Conservation (phyloP, 1,284 basidiomycete species). For the Inonotus obliquus region DNA sequence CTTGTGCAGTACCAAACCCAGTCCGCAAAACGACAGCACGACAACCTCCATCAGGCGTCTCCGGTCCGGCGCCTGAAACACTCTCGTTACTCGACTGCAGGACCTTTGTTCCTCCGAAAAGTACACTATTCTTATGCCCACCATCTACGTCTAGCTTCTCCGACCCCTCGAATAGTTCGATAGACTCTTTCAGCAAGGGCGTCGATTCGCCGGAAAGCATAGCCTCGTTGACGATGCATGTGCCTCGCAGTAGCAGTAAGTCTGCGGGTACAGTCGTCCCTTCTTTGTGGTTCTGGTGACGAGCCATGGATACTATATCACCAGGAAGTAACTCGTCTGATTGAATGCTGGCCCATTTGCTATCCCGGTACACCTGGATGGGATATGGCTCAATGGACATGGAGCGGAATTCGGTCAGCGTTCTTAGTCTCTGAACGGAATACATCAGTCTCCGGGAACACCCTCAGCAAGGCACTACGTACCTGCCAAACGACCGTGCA, state of each 20-base stretch:
- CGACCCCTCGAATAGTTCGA: conserved; percentile 73
- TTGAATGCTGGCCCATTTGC: conserved; percentile 75
- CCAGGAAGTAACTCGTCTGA: conserved; percentile 86
- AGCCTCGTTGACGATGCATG: conserved; percentile 94
- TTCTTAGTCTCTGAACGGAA: conserved; percentile 67
- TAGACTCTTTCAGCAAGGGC: conserved; percentile 88
- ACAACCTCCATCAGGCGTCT: conserved; percentile 85
- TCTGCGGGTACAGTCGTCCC: conserved; percentile 91
- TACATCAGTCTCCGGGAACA: conserved; percentile 12
- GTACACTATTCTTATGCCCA: conserved; percentile 79
- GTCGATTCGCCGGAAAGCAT: conserved; percentile 98
- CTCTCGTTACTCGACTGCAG: conserved; percentile 67
- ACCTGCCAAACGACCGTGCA: conserved; percentile 97
- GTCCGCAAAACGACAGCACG: conserved; percentile 89
- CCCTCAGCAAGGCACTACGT: conserved; percentile 26
- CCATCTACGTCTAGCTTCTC: conserved; percentile 84
- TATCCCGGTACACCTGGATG: conserved; percentile 76
- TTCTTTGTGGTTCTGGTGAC: conserved; percentile 48
- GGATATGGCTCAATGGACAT: conserved; percentile 91
- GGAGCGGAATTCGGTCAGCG: conserved; percentile 89
- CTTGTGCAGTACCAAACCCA: conserved; percentile 96
- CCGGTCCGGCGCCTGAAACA: conserved; percentile 26
- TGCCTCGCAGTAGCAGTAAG: conserved; percentile 82
- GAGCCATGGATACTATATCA: conserved; percentile 79
- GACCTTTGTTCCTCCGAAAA: conserved; percentile 94